Base-by-base conservation (phyloP, 305 asterid genomes). In the Ilex paraguariensis region DNA sequence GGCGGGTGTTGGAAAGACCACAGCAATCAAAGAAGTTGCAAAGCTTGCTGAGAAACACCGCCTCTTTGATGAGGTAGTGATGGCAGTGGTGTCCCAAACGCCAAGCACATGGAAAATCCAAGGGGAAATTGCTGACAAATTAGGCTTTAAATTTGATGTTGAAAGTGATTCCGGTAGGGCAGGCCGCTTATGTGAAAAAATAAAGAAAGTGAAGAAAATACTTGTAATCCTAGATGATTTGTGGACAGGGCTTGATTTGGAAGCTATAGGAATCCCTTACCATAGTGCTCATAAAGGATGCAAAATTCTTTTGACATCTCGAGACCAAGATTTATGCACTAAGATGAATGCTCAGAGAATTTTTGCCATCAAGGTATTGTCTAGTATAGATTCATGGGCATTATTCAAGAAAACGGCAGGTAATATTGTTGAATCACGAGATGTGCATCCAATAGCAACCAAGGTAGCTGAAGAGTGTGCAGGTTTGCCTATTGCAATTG, bases 151-250 rank as follows among this genome's bases (percentile, higher is more conserved):
- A 17, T 17, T 17, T 17, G 21, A 17, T 4, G 57, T 55, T 56
- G 62, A 64, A 49, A 64, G 62, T 45, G 69, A 44, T 40, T 44
- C 30, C 36, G 57, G 62, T 31, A 56, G 69, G 46, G 61, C 62
- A 21, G 62, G 57, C 31, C 59, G 57, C 13, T 62, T 65, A 10
- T 65, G 16, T 17, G 33, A 49, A n/a, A 57, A 36, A 53, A 33
- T 65, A 42, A 42, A 17, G 21, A 17, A 17, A 17, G 21, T 17
- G 21, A 17, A 17, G 21, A 17, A 17, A 17, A 17, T 17, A 42
- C 64, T 66, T 32, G 10, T 66, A n/a, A 57, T 57, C 5, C 58
- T 66, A 7, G 57, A 66, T 57, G 70, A 66, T 66, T 57, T 66
- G 46, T 66, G 70, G 70, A 31, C 49, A 6, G 46, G 57, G n/a